Percentiles rank a stretch among this genome's conserved stretches.
Conservation (phyloP, 257 asterid species). For the Penstemon barbatus region DNA sequence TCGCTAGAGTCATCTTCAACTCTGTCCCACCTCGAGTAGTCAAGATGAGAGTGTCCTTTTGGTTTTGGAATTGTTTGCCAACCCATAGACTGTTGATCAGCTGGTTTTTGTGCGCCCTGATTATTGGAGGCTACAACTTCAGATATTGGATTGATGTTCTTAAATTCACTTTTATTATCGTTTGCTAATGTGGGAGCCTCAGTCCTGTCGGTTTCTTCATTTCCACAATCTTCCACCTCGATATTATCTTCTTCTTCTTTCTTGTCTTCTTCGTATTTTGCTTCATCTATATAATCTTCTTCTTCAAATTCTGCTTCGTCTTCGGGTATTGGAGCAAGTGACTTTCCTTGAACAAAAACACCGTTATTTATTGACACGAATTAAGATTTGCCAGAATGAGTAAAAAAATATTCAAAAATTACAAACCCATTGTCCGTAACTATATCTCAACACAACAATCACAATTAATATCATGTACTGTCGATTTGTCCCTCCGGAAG, state of each 20-base stretch:
- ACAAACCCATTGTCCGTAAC: not conserved
- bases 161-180: slow-evolving; percentile 23
- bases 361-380: slow-evolving; percentile 31
- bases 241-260: slow-evolving; percentile 23
- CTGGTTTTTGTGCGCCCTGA: slow-evolving; percentile 30
- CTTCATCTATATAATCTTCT: slow-evolving; percentile 43
- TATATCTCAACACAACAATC: not conserved
- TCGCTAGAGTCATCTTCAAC: slow-evolving; percentile 85
- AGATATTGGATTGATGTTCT: slow-evolving; percentile 23
- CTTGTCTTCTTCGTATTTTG: slow-evolving; percentile 26
- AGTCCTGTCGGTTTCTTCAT: slow-evolving; percentile 26
- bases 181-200: slow-evolving; percentile 30
- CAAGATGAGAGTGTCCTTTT: slow-evolving; percentile 91
- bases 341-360: slow-evolving; percentile 82
- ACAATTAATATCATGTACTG: not conserved
- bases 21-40: slow-evolving; percentile 93
- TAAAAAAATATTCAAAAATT: slow-evolving; percentile 12
- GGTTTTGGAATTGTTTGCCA: slow-evolving; percentile 88
- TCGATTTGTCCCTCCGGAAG: not conserved
- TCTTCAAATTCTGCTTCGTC: slow-evolving; percentile 81
- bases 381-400: slow-evolving; percentile 6
- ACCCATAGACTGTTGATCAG: slow-evolving; percentile 46
- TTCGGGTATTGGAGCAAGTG: slow-evolving; percentile 98
- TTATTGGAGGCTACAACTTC: slow-evolving; percentile 33
- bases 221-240: slow-evolving; percentile 32